A percentile compares a stretch with the other conserved stretches of the same genome.
Conservation (phyloP, 2,329 filamentous ascomycete species). For the Penicillium sp. region DNA sequence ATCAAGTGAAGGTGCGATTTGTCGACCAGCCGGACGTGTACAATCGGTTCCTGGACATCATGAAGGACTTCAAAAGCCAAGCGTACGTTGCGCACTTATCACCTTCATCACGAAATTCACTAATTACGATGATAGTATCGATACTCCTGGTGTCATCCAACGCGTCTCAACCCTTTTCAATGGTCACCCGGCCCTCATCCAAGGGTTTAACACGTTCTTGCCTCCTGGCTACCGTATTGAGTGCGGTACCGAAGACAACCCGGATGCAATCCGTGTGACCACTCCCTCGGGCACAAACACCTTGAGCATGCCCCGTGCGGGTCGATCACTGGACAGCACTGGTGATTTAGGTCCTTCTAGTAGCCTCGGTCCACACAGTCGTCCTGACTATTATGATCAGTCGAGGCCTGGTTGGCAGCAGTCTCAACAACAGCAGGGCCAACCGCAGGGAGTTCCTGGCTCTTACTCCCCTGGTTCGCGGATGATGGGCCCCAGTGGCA, state of each 20-base stretch:
- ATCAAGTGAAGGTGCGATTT: slow-evolving; percentile 98
- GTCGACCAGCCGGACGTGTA: slow-evolving; percentile 96
- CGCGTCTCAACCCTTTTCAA: slow-evolving; percentile 93
- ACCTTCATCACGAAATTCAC: not conserved
- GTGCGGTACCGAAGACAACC: slow-evolving; percentile 87
- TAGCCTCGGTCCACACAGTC: slow-evolving; percentile 29
- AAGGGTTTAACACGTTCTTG: slow-evolving; percentile 96
- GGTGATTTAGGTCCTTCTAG: slow-evolving; percentile 30
- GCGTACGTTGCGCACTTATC: slow-evolving; percentile 60
- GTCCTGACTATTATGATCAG: slow-evolving; percentile 40
- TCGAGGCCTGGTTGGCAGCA: slow-evolving; percentile 39
- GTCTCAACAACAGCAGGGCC: slow-evolving; percentile 25
- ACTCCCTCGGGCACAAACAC: slow-evolving; percentile 97
- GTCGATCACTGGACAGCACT: slow-evolving; percentile 33
- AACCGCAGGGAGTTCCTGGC: slow-evolving; percentile 30
- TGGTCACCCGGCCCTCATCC: slow-evolving; percentile 88
- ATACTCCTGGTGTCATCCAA: slow-evolving; percentile 95
- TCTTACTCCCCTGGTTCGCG: slow-evolving; percentile 41
- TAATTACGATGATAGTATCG: slow-evolving; percentile 58
- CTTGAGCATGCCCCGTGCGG: slow-evolving; percentile 61
- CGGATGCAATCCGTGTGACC: slow-evolving; percentile 92
- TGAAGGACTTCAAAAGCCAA: slow-evolving; percentile 99
- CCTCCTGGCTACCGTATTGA: slow-evolving; percentile 95
- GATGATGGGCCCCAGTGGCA: slow-evolving; percentile 28
- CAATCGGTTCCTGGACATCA: slow-evolving; percentile 93